Evolutionary conservation across 805 yeast genomes (phyloP).

Genomic region (Metschnikowia henanensis): DNA sequence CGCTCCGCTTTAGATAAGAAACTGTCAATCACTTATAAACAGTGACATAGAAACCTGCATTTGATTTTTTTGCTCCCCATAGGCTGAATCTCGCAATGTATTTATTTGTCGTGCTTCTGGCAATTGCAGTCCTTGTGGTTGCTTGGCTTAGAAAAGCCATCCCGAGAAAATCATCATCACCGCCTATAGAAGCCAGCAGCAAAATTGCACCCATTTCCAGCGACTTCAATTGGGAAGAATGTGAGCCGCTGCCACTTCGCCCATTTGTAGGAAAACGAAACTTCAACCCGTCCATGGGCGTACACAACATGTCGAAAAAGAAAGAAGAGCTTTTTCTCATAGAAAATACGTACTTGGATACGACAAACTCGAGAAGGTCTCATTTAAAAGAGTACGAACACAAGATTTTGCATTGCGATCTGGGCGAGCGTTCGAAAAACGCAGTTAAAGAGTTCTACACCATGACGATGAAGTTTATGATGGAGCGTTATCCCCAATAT

Average conservation of each 20-base stretch:
- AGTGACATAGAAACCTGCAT: too few relatives aligned
- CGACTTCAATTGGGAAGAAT: constrained; percentile 38
- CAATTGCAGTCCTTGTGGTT: not conserved
- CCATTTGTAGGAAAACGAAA: constrained; percentile 39
- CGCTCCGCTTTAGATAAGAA: too few relatives aligned
- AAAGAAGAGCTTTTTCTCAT: constrained; percentile 59
- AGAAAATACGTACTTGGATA: constrained; percentile 56
- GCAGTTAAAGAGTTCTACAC: constrained; percentile 55
- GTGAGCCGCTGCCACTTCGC: constrained; percentile 38
- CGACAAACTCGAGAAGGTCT: constrained; percentile 41
- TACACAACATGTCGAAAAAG: constrained; percentile 27
- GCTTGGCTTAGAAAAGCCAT: not conserved
- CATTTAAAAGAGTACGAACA: constrained; percentile 30
- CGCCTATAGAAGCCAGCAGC: not conserved
- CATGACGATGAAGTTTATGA: constrained; percentile 37
- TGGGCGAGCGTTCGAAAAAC: constrained; percentile 19
- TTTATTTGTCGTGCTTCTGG: not conserved
- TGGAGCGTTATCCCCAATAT: constrained; percentile 52
- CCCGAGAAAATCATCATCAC: not conserved
- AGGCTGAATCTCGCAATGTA: not conserved
- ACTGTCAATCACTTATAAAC: too few relatives aligned
- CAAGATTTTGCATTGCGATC: constrained; percentile 21
- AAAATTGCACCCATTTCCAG: constrained; percentile 8
- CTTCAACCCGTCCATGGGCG: constrained; percentile 37
- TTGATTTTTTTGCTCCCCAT: too few relatives aligned